Percentiles rank a stretch among this genome's conserved stretches.
Evolutionary conservation across 805 yeast genomes (phyloP).

Genomic region (Ogataea paraovalis): DNA sequence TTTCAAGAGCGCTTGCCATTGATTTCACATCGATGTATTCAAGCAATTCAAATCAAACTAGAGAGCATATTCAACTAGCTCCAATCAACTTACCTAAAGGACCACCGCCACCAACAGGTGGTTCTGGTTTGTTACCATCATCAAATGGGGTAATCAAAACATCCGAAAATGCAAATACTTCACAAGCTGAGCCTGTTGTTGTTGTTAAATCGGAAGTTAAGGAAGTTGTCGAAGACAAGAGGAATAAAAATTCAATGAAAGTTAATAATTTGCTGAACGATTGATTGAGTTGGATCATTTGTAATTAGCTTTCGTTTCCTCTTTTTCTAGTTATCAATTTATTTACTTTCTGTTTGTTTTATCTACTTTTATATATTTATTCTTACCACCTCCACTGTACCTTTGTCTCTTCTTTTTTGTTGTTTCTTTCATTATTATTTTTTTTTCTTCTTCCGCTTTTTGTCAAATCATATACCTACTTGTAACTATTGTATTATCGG

Average conservation of each 20-base stretch:
- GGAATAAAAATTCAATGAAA: background rate
- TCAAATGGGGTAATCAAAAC: background rate
- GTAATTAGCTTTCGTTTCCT: background rate
- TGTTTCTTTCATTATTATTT: no score
- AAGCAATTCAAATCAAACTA: background rate
- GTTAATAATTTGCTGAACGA: background rate
- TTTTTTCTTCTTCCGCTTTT: no score
- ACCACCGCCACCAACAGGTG: no score
- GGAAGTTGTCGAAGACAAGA: background rate
- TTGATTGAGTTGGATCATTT: background rate
- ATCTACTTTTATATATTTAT: no score
- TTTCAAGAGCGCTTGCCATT: constrained; percentile 9
- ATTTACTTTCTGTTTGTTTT: no score
- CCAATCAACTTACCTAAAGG: background rate
- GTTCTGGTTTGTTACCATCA: background rate
- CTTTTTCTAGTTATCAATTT: no score
- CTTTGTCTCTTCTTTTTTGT: no score
- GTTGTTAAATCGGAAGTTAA: background rate
- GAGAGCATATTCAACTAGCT: background rate
- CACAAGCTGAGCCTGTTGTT: background rate
- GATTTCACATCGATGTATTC: constrained; percentile 13
- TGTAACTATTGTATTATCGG: background rate
- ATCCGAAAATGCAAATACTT: no score
- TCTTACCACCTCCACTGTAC: no score
- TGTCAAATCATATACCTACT: background rate